phyloP scores from a whole-genome alignment of 805 yeast species.

The Yarrowia alimentaria region DNA sequence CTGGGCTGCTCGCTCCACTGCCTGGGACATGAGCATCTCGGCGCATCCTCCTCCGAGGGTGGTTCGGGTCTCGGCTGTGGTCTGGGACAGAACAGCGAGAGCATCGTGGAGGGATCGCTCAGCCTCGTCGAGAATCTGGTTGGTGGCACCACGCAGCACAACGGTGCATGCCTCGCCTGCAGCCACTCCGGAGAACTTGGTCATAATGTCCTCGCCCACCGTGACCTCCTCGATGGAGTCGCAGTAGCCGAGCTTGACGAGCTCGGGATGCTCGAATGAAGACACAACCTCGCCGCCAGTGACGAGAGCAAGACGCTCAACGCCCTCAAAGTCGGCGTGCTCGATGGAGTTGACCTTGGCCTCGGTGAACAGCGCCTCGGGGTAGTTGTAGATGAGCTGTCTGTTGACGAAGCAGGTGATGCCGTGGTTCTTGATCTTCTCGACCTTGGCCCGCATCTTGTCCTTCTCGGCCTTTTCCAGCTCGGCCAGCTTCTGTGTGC shows the following conservation, averaged over 20 bases:
- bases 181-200: conserved; percentile 91
- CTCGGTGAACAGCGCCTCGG: conserved; percentile 91
- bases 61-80: conserved; percentile 87
- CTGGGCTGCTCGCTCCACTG: conserved; percentile 90
- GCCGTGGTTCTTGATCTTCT: conserved; percentile 81
- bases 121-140: conserved; percentile 92
- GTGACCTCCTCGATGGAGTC: conserved; percentile 85
- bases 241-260: conserved; percentile 83
- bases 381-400: conserved; percentile 96
- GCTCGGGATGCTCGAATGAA: conserved; percentile 89
- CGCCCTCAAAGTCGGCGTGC: conserved; percentile 98
- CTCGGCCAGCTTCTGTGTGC: conserved; percentile 90
- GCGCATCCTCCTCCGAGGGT: conserved; percentile 94
- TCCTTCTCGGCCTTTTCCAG: conserved; percentile 90
- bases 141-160: conserved; percentile 95
- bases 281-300: conserved; percentile 98
- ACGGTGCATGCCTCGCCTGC: conserved; percentile 96
- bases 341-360: conserved; percentile 86
- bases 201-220: conserved; percentile 88
- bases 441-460: conserved; percentile 88
- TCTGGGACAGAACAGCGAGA: conserved; percentile 88
- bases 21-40: conserved; percentile 95
- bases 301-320: conserved; percentile 91
- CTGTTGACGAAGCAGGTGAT: conserved; percentile 91
- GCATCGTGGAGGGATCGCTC: conserved; percentile 98